Base-by-base conservation (phyloP, 192 early-diverging fungal genomes). In the Mortierella hygrophila region DNA sequence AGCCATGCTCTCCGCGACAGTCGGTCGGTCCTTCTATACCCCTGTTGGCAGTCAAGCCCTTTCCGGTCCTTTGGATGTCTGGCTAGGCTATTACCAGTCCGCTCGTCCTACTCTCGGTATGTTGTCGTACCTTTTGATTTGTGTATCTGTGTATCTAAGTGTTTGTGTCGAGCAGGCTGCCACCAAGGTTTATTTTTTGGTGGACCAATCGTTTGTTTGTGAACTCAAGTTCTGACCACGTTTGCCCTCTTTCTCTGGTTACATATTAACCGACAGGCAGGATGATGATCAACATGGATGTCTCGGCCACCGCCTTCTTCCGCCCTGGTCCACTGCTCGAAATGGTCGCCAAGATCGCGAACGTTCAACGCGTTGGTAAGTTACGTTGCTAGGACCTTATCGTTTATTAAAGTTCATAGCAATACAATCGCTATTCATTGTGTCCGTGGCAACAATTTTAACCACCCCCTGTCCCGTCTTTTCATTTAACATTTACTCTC, bases 1-100 rank as follows among this genome's bases (percentile, higher is more conserved):
- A n/a, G 93, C 95, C 16, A 81, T 94, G 60, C 88, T 90, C 47
- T 96, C 95, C 80, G 90, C 93, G 20, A 96, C 95, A 40, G 93
- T 97, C 70, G 96, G 96, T 35, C 92, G 96, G 7, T 99, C 97
- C 26, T 98, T 99, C 91, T 98, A 95, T 80, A 98, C 96, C 4
- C 93, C 94, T 35, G 88, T 89, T 10, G 90, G 90, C 73, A 88
- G 82, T 1, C 80, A 79, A 57, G 71, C 76, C 35, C 91, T 92
- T 0, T 82, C 87, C 4, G 94, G 96, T 37, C 95, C 96, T n/a
- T 91, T 94, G 37, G 96, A 97, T 88, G 92, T 97, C 21, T 98
- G 97, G 98, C 92, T 93, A 74, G 98, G 98, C 29, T 96, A 94
- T 83, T 97, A 97, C 72, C 96, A 97, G 77, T 95, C 94, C 69